These are phyloP conservation scores for Mycena filopes DNA, from an alignment of 768 basidiomycete genomes.

Conservation along the genomic window DNA sequence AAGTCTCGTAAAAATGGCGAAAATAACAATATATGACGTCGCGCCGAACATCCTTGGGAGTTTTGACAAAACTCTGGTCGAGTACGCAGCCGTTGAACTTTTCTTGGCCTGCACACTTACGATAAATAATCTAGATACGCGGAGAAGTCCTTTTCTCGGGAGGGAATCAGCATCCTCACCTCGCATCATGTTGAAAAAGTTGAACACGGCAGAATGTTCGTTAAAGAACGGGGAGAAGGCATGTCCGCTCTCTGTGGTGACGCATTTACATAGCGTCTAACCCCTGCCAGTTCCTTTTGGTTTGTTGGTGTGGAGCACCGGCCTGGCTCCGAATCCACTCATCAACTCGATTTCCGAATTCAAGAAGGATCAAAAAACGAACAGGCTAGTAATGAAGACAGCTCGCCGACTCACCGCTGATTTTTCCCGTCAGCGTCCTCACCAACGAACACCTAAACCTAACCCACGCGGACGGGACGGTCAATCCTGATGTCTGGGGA, in stretches of 20 bases:
- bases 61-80: constrained; percentile 75
- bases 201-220: constrained; percentile 70
- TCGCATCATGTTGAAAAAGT: constrained; percentile 80
- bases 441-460: constrained; percentile 72
- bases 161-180: constrained; percentile 79
- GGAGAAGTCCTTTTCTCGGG: constrained; percentile 74
- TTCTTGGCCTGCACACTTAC: not conserved
- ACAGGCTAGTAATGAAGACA: constrained; percentile 50
- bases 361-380: constrained; percentile 69
- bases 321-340: constrained; percentile 84
- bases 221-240: constrained; percentile 79
- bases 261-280: constrained; percentile 16
- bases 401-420: not conserved
- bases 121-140: constrained; percentile 61
- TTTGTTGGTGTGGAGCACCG: constrained; percentile 89
- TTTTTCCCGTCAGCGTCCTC: constrained; percentile 41
- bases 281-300: constrained; percentile 74
- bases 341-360: constrained; percentile 68
- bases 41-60: constrained; percentile 78
- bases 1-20: constrained; percentile 66
- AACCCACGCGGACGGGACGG: constrained; percentile 60
- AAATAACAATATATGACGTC: constrained; percentile 86
- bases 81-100: constrained; percentile 51
- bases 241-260: constrained; percentile 37
- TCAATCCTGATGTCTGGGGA: constrained; percentile 78